A percentile compares a stretch with the other conserved stretches of the same genome.
These are phyloP conservation scores for Colletotrichum abscissum DNA, from an alignment of 2,329 filamentous ascomycete species.

Conservation along the genomic window DNA sequence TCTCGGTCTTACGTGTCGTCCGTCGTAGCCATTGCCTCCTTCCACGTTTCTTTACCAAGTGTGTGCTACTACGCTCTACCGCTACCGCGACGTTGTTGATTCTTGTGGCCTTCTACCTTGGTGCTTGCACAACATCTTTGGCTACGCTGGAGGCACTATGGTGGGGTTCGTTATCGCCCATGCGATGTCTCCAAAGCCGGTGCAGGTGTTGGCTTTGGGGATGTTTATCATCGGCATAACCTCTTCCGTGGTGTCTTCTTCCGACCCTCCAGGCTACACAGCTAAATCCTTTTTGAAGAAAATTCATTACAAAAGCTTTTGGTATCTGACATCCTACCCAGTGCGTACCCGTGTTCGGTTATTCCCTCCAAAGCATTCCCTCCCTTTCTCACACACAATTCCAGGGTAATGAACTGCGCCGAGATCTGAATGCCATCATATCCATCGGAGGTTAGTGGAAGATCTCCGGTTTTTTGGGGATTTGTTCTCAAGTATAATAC, in stretches of 20 bases:
- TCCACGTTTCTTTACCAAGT: conserved; percentile 55
- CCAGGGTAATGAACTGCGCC: conserved; percentile 30
- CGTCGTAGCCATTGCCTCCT: conserved; percentile 54
- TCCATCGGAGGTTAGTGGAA: conserved; percentile 21
- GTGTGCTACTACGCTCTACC: conserved; percentile 61
- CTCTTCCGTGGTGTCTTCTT: conserved; percentile 48
- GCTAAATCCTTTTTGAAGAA: neutral
- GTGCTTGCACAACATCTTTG: conserved; percentile 52
- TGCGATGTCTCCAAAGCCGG: conserved; percentile 51
- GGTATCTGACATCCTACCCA: conserved; percentile 17
- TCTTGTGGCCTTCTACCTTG: conserved; percentile 56
- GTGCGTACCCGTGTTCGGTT: neutral
- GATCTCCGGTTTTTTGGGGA: conserved; percentile 33
- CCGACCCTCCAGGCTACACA: conserved; percentile 10
- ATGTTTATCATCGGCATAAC: conserved; percentile 54
- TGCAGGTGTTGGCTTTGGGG: conserved; percentile 60
- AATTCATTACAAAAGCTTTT: neutral
- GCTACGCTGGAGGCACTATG: conserved; percentile 60
- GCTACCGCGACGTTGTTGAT: conserved; percentile 56
- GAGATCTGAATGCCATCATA: conserved; percentile 30
- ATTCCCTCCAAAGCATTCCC: no score
- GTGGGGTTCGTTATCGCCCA: conserved; percentile 60
- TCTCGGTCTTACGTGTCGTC: conserved; percentile 57
- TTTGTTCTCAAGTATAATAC: conserved; percentile 39
- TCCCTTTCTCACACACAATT: neutral